Percentiles rank a stretch among this genome's conserved stretches.
Evolutionary conservation across 768 basidiomycete genomes (phyloP).

Genomic region (Trametes cingulata): DNA sequence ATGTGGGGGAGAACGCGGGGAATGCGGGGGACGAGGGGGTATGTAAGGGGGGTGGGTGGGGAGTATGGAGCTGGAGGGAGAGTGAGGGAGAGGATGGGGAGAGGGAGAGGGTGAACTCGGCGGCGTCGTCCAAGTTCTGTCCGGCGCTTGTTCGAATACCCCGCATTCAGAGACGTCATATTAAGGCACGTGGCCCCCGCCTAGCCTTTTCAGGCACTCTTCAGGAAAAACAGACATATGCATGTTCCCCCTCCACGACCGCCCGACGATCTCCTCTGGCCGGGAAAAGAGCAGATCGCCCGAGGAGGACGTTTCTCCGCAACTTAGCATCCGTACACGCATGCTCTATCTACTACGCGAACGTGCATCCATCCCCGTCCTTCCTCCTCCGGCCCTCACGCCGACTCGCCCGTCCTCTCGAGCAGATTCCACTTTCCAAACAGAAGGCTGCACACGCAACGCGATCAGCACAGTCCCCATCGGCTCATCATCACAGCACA

Average conservation of each 20-base stretch:
- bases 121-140: background rate
- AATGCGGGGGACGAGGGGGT: background rate
- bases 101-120: background rate
- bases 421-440: constrained; percentile 37
- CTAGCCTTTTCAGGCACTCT: background rate
- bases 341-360: constrained; percentile 1
- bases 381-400: background rate
- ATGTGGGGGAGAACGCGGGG: constrained; percentile 1
- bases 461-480: constrained; percentile 4
- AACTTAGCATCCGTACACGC: constrained; percentile 1
- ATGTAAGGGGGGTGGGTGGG: background rate
- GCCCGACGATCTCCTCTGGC: background rate
- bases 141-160: background rate
- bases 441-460: constrained; percentile 35
- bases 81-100: background rate
- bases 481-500: background rate
- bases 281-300: constrained; percentile 15
- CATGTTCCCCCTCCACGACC: background rate
- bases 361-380: background rate
- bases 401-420: constrained; percentile 1
- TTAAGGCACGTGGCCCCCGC: background rate
- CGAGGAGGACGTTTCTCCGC: constrained; percentile 5
- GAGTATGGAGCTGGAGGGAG: constrained; percentile 2
- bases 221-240: background rate
- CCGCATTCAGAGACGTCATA: constrained; percentile 14